Percentiles rank a stretch among this genome's conserved stretches.
Evolutionary conservation across 1,284 basidiomycete genomes (phyloP).

Genomic region (Violaceomyces palustris): DNA sequence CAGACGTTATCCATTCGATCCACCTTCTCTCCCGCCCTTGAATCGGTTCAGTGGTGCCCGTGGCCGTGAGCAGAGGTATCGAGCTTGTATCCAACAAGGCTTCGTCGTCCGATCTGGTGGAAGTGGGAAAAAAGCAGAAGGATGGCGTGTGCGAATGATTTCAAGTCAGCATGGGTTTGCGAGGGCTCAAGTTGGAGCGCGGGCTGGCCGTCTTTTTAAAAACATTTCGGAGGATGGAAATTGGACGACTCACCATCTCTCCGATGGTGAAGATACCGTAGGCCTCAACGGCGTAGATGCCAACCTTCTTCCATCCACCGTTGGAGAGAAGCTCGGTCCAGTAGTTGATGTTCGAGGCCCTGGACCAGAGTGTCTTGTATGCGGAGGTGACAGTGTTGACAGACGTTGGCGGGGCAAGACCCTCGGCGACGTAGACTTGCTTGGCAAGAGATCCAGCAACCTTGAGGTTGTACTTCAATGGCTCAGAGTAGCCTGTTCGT

Average conservation of each 20-base stretch:
- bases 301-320: constrained; percentile 70
- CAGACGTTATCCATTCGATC: too few relatives aligned
- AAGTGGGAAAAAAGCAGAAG: neutral
- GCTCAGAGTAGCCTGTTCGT: constrained; percentile 27
- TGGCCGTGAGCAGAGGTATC: constrained; percentile 30
- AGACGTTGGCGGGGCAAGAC: constrained; percentile 73
- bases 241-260: constrained; percentile 50
- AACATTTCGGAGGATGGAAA: too few relatives aligned
- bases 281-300: constrained; percentile 80
- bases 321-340: constrained; percentile 67
- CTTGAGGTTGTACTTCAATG: constrained; percentile 54
- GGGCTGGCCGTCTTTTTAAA: too few relatives aligned
- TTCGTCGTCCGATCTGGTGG: constrained; percentile 30
- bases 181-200: too few relatives aligned
- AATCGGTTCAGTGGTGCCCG: constrained; percentile 24
- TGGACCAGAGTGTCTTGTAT: constrained; percentile 69
- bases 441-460: constrained; percentile 79
- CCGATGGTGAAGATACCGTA: constrained; percentile 70
- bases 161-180: too few relatives aligned
- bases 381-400: constrained; percentile 63
- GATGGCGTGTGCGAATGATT: too few relatives aligned
- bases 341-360: constrained; percentile 64
- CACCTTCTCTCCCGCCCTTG: too few relatives aligned
- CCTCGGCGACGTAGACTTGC: constrained; percentile 85
- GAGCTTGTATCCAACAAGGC: constrained; percentile 43